A percentile compares a stretch with the other conserved stretches of the same genome.
These are phyloP conservation scores for Elongisporangium undulatum DNA, from an alignment of 352 stramenopile species.

Conservation along the genomic window DNA sequence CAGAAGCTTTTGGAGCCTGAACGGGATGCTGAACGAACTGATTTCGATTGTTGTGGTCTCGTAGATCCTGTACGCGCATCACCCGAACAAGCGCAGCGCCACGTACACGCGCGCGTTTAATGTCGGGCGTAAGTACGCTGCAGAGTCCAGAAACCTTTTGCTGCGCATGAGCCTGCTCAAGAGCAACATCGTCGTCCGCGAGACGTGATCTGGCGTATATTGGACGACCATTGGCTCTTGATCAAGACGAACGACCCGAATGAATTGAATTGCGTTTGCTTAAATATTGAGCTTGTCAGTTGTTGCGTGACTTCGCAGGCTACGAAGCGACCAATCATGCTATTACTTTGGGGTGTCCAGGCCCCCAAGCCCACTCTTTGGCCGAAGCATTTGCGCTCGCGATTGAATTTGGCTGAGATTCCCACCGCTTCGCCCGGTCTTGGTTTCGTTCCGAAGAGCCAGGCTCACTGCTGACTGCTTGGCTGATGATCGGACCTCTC, in stretches of 20 bases:
- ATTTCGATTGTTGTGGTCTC: background rate
- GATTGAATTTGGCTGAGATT: conserved; percentile 44
- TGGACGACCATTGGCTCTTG: background rate
- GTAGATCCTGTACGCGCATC: conserved; percentile 76
- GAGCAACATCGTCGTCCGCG: conserved; percentile 79
- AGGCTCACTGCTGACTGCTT: conserved; percentile 8
- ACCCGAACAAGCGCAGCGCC: conserved; percentile 69
- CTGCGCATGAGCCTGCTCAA: conserved; percentile 86
- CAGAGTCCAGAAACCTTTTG: conserved; percentile 76
- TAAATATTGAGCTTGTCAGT: background rate
- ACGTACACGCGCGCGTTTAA: conserved; percentile 80
- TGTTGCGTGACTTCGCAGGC: too few relatives aligned
- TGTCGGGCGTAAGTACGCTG: conserved; percentile 76
- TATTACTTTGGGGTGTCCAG: conserved; percentile 9
- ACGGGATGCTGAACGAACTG: background rate
- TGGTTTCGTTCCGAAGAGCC: conserved; percentile 10
- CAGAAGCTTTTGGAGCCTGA: background rate
- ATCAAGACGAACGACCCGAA: background rate
- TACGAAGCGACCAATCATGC: conserved; percentile 5
- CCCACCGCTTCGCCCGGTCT: conserved; percentile 6
- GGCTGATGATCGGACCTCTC: conserved; percentile 9
- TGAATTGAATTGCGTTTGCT: background rate
- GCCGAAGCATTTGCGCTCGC: conserved; percentile 49
- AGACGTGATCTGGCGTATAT: conserved; percentile 29
- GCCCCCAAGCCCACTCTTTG: conserved; percentile 30